Percentiles rank a stretch among this genome's conserved stretches.
phyloP scores from a whole-genome alignment of 2,329 filamentous ascomycete species.

The Verticillium isaacii region DNA sequence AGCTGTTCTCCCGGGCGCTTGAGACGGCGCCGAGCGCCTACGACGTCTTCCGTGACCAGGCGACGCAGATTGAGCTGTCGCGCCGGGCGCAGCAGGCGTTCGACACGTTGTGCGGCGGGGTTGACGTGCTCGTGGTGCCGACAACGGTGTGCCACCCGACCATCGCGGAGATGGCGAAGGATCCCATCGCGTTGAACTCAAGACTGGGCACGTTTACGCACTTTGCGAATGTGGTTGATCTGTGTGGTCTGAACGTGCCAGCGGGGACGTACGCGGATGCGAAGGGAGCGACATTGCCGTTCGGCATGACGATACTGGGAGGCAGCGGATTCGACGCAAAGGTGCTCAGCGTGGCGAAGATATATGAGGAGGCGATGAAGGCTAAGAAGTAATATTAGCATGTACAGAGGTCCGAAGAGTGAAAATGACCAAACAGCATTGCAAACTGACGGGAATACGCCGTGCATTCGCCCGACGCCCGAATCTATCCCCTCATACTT shows the following conservation, averaged over 20 bases:
- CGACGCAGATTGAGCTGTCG: slow-evolving; percentile 29
- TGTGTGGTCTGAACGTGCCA: slow-evolving; percentile 44
- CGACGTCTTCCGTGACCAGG: slow-evolving; percentile 43
- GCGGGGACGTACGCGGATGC: slow-evolving; percentile 29
- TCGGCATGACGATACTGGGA: slow-evolving; percentile 37
- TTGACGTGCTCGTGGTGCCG: slow-evolving; percentile 43
- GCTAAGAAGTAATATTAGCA: not conserved
- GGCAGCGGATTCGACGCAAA: slow-evolving; percentile 32
- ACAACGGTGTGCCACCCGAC: slow-evolving; percentile 41
- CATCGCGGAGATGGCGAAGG: slow-evolving; percentile 38
- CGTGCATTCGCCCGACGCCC: not conserved
- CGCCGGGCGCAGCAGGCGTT: slow-evolving; percentile 34
- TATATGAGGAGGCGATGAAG: slow-evolving; percentile 14
- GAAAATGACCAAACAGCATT: not conserved
- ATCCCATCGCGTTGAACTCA: slow-evolving; percentile 41
- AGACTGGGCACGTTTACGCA: slow-evolving; percentile 38
- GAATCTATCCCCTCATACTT: no score
- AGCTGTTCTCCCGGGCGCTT: slow-evolving; percentile 33
- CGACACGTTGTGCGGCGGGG: slow-evolving; percentile 14
- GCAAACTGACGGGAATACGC: not conserved
- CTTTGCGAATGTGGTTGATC: slow-evolving; percentile 51
- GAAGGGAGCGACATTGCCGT: slow-evolving; percentile 12
- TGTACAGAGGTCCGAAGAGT: no score
- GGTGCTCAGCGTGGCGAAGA: slow-evolving; percentile 26
- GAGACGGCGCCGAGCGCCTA: slow-evolving; percentile 33